Evolutionary conservation across 2,329 filamentous ascomycete genomes (phyloP), one percentile per base, ranked within the genome.

Genomic region (Reticulascus tulasneorum): DNA sequence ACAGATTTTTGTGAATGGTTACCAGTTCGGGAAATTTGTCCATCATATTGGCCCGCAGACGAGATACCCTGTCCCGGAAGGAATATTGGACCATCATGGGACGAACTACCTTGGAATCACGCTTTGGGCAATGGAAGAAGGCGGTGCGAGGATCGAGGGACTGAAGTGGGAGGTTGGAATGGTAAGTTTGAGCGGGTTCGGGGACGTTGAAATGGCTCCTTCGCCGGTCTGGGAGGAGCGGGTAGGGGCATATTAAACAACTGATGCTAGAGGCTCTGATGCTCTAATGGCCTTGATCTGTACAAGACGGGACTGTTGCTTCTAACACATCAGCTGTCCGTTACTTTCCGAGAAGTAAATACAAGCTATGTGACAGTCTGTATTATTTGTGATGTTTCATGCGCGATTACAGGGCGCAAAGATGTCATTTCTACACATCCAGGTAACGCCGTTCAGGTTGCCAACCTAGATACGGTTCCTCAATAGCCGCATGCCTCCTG

Each of bases 11-110:
- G 73, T 86, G 31, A 86, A 86, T 49, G 82, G 83, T 3, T 86
- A 77, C 59, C 81, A 86, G 58, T 85, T 77, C 41, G 62, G 64
- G 33, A 60, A 62, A 46, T 61, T 54, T 29, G 58, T 76, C 5
- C 78, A 75, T 48, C 81, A 86, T 46, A 62, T 87, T 16, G 83
- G 84, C 0, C 84, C 84, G 5, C 82, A 87, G 62, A 75, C 69
- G 0, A 64, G 57, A 5, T 87, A 77, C 59, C 82, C 82, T 5
- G 75, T 87, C 7, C 82, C 83, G 0, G 72, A 84, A 58, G 81
- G 81, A 16, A 61, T 87, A 20, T 60, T 84, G 45, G 73, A 87
- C 50, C 81, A 85, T 51, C 65, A 68, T 13, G 82, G 82, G 2
- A 69, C 62, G 25, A 88, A 88, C 49, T 82, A 74, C 50, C 43